These are phyloP conservation scores for Wakefieldia striispora DNA, from an alignment of 768 basidiomycete genomes.

Conservation along the genomic window DNA sequence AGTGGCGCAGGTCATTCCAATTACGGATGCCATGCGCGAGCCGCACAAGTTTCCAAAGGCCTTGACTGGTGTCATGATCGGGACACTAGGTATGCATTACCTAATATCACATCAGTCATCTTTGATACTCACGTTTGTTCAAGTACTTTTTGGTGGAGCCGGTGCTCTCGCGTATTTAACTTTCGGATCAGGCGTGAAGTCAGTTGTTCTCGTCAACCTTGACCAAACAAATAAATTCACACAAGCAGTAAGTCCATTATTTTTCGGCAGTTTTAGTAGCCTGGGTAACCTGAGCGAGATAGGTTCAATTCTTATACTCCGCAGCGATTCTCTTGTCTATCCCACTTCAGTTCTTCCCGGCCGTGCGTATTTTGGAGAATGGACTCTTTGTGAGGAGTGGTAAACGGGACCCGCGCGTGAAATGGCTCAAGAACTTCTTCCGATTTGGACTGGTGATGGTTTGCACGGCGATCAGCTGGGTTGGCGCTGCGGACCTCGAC, in stretches of 20 bases:
- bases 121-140: conserved; percentile 6
- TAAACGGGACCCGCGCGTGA: conserved; percentile 75
- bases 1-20: conserved; percentile 75
- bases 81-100: conserved; percentile 56
- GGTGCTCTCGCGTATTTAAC: conserved; percentile 85
- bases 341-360: conserved; percentile 96
- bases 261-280: conserved; percentile 5
- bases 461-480: conserved; percentile 80
- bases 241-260: conserved; percentile 62
- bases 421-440: conserved; percentile 96
- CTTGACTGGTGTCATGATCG: conserved; percentile 89
- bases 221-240: conserved; percentile 81
- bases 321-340: conserved; percentile 89
- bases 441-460: conserved; percentile 71
- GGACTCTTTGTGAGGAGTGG: conserved; percentile 88
- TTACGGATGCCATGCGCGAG: conserved; percentile 95
- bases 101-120: not conserved
- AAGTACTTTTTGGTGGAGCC: conserved; percentile 84
- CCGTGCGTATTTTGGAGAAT: conserved; percentile 95
- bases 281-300: conserved; percentile 1
- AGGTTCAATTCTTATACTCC: conserved; percentile 88
- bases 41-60: conserved; percentile 90
- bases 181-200: conserved; percentile 84
- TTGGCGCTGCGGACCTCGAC: conserved; percentile 85
- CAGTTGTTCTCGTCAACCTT: conserved; percentile 94